Evolutionary conservation across 2,329 filamentous ascomycete genomes (phyloP), one percentile per base, ranked within the genome.

Genomic region (Aureobasidium sp.): DNA sequence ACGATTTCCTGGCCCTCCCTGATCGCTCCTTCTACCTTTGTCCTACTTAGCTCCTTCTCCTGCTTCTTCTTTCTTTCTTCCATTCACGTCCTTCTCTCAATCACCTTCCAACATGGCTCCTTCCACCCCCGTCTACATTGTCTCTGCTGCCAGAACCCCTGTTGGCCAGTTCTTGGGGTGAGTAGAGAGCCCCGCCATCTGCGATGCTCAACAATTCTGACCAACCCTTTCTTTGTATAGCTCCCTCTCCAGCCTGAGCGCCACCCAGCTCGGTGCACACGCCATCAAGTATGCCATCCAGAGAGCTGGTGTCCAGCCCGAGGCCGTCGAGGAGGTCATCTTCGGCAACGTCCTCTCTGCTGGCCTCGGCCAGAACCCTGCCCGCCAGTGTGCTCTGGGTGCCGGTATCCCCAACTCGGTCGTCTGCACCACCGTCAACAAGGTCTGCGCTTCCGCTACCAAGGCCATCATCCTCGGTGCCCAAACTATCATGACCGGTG

Each of bases 301-400:
- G 78, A 88, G 91, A 71, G 90, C 94, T 61, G 84, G 88, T 71
- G 85, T 99, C 79, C 92, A 95, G 79, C 83, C 91, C 61, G 85
- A 91, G 71, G 85, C 96, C 74, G 90, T 99, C 62, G 86, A 99
- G 74, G 94, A 99, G 76, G 91, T 99, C 73, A 95, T 94, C 82
- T 95, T 97, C 73, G 94, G 94, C 76, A 99, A 99, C 81, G 94
- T 99, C 68, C 84, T 99, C 71, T 96, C 92, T 63, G 94, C 93
- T 75, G 92, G 92, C 76, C 84, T 97, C 69, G 94, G 94, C 66
- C 94, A 99, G 79, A 96, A 95, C 73, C 94, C 95, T 67, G 92
- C 94, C 68, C 88, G 94, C 71, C 94, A 99, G 80, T 95, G 90
- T 77, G 91, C 92, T 70, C 84, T 99, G 71, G 85, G 87, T 70